These are phyloP conservation scores for Kwoniella shandongensis DNA, from an alignment of 768 basidiomycete genomes.

Conservation along the genomic window DNA sequence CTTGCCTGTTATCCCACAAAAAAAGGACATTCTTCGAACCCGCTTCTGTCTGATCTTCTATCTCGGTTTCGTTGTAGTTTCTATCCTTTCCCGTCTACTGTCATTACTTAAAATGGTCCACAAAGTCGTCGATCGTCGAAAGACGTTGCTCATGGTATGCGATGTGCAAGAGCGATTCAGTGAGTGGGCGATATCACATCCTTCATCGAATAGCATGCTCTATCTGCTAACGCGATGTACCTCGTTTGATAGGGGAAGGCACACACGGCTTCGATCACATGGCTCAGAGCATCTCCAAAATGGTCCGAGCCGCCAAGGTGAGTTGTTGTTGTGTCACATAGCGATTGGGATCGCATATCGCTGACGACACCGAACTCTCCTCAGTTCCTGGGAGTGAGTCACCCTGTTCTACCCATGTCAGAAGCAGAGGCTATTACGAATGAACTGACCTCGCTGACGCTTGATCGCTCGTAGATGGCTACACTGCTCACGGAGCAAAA, in stretches of 20 bases:
- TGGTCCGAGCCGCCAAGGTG: conserved; percentile 74
- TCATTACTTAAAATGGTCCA: too few relatives aligned
- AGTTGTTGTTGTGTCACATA: too few relatives aligned
- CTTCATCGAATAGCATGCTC: too few relatives aligned
- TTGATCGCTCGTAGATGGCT: conserved; percentile 12
- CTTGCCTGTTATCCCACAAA: too few relatives aligned
- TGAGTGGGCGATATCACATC: conserved; percentile 50
- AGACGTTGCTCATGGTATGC: conserved; percentile 69
- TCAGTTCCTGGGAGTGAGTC: conserved; percentile 11
- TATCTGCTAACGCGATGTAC: neutral
- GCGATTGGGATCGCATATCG: neutral
- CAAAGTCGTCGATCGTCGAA: conserved; percentile 8
- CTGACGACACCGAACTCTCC: neutral
- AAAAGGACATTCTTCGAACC: too few relatives aligned
- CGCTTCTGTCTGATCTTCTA: too few relatives aligned
- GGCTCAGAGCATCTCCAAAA: conserved; percentile 68
- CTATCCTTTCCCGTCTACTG: too few relatives aligned
- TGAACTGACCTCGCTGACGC: too few relatives aligned
- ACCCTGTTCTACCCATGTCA: neutral
- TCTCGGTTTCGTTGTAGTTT: too few relatives aligned
- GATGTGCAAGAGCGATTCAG: conserved; percentile 78
- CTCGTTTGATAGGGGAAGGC: conserved; percentile 40
- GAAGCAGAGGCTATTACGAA: neutral
- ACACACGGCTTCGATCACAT: conserved; percentile 74
- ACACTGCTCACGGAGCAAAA: conserved; percentile 22